phyloP scores from a whole-genome alignment of 345 rosid genomes.

The Camelina hispida region DNA sequence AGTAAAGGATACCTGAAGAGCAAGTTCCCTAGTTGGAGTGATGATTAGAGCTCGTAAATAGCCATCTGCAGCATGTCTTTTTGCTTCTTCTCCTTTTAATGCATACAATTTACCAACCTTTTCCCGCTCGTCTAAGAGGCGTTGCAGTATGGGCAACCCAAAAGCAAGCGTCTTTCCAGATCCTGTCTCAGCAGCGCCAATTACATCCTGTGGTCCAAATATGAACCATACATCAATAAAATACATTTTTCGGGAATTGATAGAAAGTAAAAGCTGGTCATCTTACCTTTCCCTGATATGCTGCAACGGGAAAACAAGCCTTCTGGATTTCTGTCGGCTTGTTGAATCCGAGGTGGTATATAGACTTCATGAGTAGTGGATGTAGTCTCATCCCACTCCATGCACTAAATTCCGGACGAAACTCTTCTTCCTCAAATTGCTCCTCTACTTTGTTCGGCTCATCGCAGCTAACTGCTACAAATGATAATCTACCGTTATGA shows the following conservation, averaged over 20 bases:
- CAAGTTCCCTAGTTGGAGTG: constrained; percentile 97
- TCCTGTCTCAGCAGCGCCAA: constrained; percentile 98
- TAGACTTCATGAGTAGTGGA: constrained; percentile 77
- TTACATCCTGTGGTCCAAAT: constrained; percentile 69
- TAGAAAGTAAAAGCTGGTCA: constrained; percentile 21
- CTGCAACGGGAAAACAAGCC: constrained; percentile 88
- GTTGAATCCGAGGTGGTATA: constrained; percentile 75
- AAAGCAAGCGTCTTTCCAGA: constrained; percentile 99
- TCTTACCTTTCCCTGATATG: constrained; percentile 93
- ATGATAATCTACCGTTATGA: constrained; percentile 13
- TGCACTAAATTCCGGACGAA: constrained; percentile 56
- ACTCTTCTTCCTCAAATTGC: constrained; percentile 56
- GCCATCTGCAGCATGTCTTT: constrained; percentile 68
- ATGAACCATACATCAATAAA: constrained; percentile 28
- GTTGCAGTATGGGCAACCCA: constrained; percentile 94
- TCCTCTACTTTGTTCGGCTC: constrained; percentile 53
- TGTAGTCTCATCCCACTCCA: constrained; percentile 92
- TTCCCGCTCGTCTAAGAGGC: constrained; percentile 84
- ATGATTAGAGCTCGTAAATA: constrained; percentile 86
- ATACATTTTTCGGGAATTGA: not conserved
- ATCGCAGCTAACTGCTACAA: constrained; percentile 44
- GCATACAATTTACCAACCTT: constrained; percentile 59
- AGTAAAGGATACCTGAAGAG: constrained; percentile 69
- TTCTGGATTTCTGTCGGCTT: constrained; percentile 93
- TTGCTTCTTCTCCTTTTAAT: constrained; percentile 63